Base-by-base conservation (phyloP, 2,329 filamentous ascomycete genomes). In the Emmonsia crescens region DNA sequence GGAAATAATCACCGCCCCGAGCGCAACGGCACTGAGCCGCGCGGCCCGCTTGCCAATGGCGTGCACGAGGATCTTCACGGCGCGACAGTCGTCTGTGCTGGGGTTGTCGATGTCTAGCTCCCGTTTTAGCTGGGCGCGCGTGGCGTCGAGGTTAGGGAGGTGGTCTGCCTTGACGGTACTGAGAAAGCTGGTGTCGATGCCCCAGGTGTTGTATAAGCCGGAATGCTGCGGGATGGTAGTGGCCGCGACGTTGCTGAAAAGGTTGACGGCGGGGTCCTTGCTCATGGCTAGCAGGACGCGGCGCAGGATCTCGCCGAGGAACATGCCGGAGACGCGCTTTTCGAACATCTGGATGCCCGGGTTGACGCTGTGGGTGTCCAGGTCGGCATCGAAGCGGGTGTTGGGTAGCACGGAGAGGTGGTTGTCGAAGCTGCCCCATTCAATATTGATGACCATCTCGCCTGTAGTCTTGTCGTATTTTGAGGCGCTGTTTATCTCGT, bases 341-440 rank as follows among this genome's bases (percentile, higher is more conserved):
- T 99, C 94, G 72, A 97, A 99, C 89, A 97, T 96, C 73, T 99
- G 94, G 64, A 96, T 85, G 31, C 94, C 94, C 0, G 92, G 93
- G 75, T 99, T 97, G 68, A 90, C 85, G 66, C 88, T 94, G 63
- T 87, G 85, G 61, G 79, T 78, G 75, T 99, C 93, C 29, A 99
- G 81, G 62, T 85, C 82, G 57, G 80, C 78, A 72, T 99, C 94
- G 78, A 91, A 97, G 0, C 84, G 79, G 0, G 93, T 97, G 69
- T 86, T 88, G 54, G 93, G 94, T 48, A 99, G 82, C 24, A 96
- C 89, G 68, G 87, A 89, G 66, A 97, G 85, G 68, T 89, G 84
- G 77, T 97, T 97, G 77, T 99, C 94, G 71, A 99, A 99, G 62
- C 91, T 96, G 64, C 94, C 94, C 94, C 94, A 99, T 78, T 99